Conservation (phyloP, 345 rosid genomes). For the Carallia pectinifolia region DNA sequence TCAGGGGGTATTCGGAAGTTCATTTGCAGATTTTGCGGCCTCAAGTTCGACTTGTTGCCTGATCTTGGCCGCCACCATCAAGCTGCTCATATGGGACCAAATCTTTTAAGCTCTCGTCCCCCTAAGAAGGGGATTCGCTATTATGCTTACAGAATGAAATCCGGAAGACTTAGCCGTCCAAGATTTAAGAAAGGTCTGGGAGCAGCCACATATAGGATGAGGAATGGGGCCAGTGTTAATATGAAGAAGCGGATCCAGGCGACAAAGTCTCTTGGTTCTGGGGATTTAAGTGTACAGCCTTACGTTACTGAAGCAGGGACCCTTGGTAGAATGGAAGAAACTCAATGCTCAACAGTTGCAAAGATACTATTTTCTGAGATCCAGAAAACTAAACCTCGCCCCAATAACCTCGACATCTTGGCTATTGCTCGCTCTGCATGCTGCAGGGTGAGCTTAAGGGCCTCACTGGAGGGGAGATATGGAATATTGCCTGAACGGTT, state of each 20-base stretch:
- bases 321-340: slow-evolving; percentile 53
- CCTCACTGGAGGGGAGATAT: slow-evolving; percentile 64
- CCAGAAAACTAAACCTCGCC: slow-evolving; percentile 77
- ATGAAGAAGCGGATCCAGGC: slow-evolving; percentile 81
- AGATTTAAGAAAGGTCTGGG: slow-evolving; percentile 83
- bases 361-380: slow-evolving; percentile 60
- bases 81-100: slow-evolving; percentile 90
- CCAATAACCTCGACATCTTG: slow-evolving; percentile 74
- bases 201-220: slow-evolving; percentile 67
- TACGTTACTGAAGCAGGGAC: slow-evolving; percentile 30
- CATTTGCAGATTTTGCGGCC: slow-evolving; percentile 82
- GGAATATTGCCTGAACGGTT: slow-evolving; percentile 70
- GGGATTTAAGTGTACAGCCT: slow-evolving; percentile 39
- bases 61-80: slow-evolving; percentile 99
- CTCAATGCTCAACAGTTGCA: slow-evolving; percentile 69
- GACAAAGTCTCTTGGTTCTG: slow-evolving; percentile 45
- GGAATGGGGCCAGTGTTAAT: slow-evolving; percentile 59
- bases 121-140: slow-evolving; percentile 70
- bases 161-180: slow-evolving; percentile 90
- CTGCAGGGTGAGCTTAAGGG: slow-evolving; percentile 76
- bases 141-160: slow-evolving; percentile 71
- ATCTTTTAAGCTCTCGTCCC: slow-evolving; percentile 51
- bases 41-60: slow-evolving; percentile 86
- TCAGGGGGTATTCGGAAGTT: slow-evolving; percentile 47
- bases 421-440: slow-evolving; percentile 77